Conservation (phyloP, 768 basidiomycete genomes). For the Glaciozyma martinii region DNA sequence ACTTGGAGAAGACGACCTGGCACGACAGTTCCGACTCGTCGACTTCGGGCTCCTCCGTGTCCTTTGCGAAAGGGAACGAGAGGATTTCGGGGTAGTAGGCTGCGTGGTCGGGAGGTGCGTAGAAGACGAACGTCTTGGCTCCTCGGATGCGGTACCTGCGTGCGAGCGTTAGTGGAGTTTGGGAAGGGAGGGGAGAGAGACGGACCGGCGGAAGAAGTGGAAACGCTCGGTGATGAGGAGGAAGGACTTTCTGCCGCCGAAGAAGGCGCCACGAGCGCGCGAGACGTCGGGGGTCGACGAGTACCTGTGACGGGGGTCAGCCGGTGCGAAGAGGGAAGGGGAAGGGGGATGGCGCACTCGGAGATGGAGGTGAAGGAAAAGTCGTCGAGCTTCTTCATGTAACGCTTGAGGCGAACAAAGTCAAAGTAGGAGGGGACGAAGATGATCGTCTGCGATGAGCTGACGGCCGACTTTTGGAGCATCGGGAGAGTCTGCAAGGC, state of each 20-base stretch:
- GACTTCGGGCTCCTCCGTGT: conserved; percentile 50
- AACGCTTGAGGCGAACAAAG: conserved; percentile 81
- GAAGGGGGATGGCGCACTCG: conserved; percentile 50
- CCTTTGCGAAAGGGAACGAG: conserved; percentile 62
- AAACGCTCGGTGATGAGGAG: conserved; percentile 92
- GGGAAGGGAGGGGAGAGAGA: neutral
- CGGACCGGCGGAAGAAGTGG: conserved; percentile 85
- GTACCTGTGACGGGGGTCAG: conserved; percentile 50
- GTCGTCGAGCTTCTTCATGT: conserved; percentile 63
- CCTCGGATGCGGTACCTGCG: conserved; percentile 83
- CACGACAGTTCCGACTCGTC: conserved; percentile 76
- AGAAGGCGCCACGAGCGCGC: conserved; percentile 85
- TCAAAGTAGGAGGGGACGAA: conserved; percentile 94
- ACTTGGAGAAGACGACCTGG: conserved; percentile 72
- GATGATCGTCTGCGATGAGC: conserved; percentile 75
- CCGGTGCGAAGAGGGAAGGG: neutral
- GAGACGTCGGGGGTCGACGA: conserved; percentile 90
- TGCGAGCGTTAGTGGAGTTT: neutral
- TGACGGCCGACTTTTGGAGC: conserved; percentile 83
- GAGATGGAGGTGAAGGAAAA: conserved; percentile 75
- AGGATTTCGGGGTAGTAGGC: conserved; percentile 86
- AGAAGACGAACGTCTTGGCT: conserved; percentile 86
- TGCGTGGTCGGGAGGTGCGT: conserved; percentile 79
- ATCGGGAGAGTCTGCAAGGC: conserved; percentile 63
- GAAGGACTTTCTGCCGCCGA: conserved; percentile 74